phyloP scores from a whole-genome alignment of 1,284 basidiomycete species.

The Austroboletus novae-zelandiae region DNA sequence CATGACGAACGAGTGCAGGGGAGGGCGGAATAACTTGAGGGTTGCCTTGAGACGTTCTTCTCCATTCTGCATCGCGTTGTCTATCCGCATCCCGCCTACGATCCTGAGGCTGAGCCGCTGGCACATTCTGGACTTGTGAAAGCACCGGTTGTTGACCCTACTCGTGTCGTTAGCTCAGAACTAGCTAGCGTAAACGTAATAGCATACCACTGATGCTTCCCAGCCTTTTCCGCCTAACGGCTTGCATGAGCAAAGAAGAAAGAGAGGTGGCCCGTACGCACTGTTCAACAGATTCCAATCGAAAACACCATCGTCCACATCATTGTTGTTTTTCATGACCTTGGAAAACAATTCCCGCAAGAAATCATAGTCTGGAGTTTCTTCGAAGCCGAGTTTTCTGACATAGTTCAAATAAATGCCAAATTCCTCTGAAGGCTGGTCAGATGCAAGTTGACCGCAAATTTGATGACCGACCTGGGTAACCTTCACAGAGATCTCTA shows the following conservation, averaged over 20 bases:
- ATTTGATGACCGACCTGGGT: constrained; percentile 69
- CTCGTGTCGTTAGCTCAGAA: constrained; percentile 14
- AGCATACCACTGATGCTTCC: constrained; percentile 78
- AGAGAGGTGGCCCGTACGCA: constrained; percentile 45
- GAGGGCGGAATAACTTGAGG: constrained; percentile 62
- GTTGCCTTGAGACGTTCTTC: constrained; percentile 54
- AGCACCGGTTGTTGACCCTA: constrained; percentile 61
- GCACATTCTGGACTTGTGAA: constrained; percentile 57
- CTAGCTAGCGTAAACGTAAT: constrained; percentile 2
- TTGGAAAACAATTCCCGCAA: constrained; percentile 93
- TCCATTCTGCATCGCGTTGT: constrained; percentile 42
- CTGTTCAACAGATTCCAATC: constrained; percentile 96
- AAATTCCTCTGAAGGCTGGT: constrained; percentile 81
- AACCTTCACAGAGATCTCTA: constrained; percentile 92
- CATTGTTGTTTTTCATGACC: constrained; percentile 85
- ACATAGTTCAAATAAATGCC: constrained; percentile 97
- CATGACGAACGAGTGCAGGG: constrained; percentile 70
- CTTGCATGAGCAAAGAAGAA: constrained; percentile 6
- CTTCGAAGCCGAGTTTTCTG: constrained; percentile 93
- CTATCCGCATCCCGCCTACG: constrained; percentile 58
- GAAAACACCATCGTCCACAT: constrained; percentile 89
- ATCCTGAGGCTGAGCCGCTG: constrained; percentile 47
- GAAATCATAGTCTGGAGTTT: constrained; percentile 97
- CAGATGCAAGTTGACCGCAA: constrained; percentile 80
- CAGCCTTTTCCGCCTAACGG: constrained; percentile 84